Evolutionary conservation across 352 stramenopile genomes (phyloP).

Genomic region (Phytopythium mirpurense): DNA sequence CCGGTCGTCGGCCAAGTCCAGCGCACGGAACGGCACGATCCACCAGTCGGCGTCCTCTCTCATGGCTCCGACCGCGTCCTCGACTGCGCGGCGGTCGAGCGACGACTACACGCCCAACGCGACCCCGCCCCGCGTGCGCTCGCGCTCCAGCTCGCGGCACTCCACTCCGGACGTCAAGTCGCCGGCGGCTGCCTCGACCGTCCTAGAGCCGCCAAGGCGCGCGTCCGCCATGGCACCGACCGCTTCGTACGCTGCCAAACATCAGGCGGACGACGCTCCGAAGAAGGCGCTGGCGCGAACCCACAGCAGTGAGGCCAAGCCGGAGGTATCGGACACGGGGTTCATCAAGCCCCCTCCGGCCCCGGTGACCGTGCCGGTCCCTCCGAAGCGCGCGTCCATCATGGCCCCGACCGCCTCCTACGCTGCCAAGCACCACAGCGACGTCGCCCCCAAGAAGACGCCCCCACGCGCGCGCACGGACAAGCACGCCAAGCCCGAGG

Average conservation of each 20-base stretch:
- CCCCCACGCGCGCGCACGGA: neutral
- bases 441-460: neutral
- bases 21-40: neutral
- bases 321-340: conserved; percentile 8
- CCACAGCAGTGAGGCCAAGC: neutral
- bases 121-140: neutral
- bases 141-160: neutral
- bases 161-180: conserved; percentile 12
- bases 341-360: conserved; percentile 19
- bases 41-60: conserved; percentile 1
- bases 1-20: neutral
- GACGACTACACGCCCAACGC: neutral
- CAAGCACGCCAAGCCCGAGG: conserved; percentile 1
- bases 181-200: conserved; percentile 9
- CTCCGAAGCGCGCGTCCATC: conserved; percentile 27
- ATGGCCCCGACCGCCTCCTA: conserved; percentile 23
- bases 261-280: conserved; percentile 2
- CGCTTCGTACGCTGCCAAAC: conserved; percentile 23
- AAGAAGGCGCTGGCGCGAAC: conserved; percentile 1
- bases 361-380: conserved; percentile 16
- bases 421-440: conserved; percentile 16
- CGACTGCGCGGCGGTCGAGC: conserved; percentile 1
- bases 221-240: conserved; percentile 23
- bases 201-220: conserved; percentile 18
- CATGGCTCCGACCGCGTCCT: conserved; percentile 8